phyloP scores from a whole-genome alignment of 148 eudicot species.

The Mesembryanthemum crystallinum region DNA sequence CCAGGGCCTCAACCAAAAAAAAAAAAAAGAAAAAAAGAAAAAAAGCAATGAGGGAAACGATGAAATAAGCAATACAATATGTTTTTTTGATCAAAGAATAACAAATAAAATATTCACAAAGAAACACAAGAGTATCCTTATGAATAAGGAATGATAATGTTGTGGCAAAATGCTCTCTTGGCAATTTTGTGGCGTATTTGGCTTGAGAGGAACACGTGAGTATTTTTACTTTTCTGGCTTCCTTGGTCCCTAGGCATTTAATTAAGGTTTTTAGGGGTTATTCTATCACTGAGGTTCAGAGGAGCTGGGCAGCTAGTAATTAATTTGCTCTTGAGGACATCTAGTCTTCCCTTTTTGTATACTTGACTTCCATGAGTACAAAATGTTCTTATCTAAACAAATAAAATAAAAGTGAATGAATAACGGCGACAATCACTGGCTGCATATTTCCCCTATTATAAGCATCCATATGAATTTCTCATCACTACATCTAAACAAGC shows the following conservation, averaged over 20 bases:
- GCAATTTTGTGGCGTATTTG: too few relatives aligned
- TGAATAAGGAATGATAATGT: not conserved
- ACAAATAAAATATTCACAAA: not conserved
- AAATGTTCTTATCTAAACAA: too few relatives aligned
- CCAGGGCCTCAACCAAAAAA: not conserved
- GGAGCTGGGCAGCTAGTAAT: too few relatives aligned
- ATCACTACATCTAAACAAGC: constrained; percentile 3
- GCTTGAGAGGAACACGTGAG: too few relatives aligned
- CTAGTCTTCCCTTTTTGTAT: not conserved
- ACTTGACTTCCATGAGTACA: too few relatives aligned
- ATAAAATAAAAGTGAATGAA: not conserved
- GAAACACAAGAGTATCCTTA: not conserved
- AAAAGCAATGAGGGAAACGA: not conserved
- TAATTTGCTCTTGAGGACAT: not conserved
- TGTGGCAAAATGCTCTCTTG: too few relatives aligned
- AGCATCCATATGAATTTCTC: not conserved
- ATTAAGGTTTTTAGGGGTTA: too few relatives aligned
- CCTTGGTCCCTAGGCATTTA: too few relatives aligned
- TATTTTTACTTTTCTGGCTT: too few relatives aligned
- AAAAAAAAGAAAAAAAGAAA: not conserved
- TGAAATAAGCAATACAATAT: not conserved
- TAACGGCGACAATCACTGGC: not conserved
- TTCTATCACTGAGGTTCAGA: too few relatives aligned
- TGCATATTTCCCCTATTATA: not conserved
- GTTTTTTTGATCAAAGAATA: too few relatives aligned